phyloP scores from a whole-genome alignment of 441 rosid species.

The Pelargonium citronellum region DNA sequence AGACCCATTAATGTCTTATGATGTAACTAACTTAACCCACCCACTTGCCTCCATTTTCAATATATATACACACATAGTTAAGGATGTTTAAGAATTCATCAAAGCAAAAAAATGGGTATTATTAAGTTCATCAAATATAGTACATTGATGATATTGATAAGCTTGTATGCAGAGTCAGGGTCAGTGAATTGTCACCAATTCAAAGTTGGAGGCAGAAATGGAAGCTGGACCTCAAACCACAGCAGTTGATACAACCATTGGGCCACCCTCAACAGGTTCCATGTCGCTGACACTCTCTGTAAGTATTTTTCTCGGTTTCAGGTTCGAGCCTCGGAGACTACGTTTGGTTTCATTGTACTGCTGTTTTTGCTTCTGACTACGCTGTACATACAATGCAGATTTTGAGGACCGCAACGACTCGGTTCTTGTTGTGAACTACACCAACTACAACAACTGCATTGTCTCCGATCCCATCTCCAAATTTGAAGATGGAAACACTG shows the following conservation, averaged over 20 bases:
- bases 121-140: too few species aligned
- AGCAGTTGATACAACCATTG: not conserved
- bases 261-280: conserved; percentile 15
- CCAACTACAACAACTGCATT: conserved; percentile 3
- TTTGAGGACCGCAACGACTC: conserved; percentile 10
- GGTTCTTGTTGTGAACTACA: conserved; percentile 5
- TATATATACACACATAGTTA: too few species aligned
- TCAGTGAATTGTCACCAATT: not conserved
- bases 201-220: conserved; percentile 11
- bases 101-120: too few species aligned
- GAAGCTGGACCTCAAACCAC: not conserved
- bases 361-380: not conserved
- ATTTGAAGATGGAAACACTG: conserved; percentile 5
- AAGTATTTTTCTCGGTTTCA: not conserved
- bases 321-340: too few species aligned
- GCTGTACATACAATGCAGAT: not conserved
- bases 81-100: too few species aligned
- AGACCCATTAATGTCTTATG: too few species aligned
- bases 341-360: not conserved
- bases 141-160: too few species aligned
- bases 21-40: too few species aligned
- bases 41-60: too few species aligned
- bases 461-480: conserved; percentile 2
- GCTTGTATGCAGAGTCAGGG: not conserved
- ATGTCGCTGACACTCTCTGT: conserved; percentile 10